These are phyloP conservation scores for Fonsecaea erecta DNA, from an alignment of 2,329 filamentous ascomycete species.

Conservation along the genomic window DNA sequence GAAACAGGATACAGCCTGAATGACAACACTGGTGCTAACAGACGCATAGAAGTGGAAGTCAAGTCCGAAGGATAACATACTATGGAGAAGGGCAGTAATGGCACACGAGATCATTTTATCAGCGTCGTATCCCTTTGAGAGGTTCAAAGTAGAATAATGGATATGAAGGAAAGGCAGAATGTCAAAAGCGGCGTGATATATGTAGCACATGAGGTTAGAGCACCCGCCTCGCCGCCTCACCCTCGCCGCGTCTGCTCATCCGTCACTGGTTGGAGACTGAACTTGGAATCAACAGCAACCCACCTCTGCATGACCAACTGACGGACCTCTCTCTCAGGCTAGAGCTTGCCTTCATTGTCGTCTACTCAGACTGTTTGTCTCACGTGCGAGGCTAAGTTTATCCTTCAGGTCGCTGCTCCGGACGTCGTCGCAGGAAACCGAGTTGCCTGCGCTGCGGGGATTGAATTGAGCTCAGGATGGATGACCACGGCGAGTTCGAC, in stretches of 20 bases:
- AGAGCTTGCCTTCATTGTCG: neutral
- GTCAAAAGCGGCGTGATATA: neutral
- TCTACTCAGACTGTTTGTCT: neutral
- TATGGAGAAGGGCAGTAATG: too few relatives aligned
- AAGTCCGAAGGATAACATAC: neutral
- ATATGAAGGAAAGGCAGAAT: neutral
- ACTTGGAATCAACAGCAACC: neutral
- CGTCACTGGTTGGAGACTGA: neutral
- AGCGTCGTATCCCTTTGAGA: too few relatives aligned
- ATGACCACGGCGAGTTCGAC: constrained; percentile 72
- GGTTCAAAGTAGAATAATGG: too few relatives aligned
- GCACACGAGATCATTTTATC: too few relatives aligned
- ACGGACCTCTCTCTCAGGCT: neutral
- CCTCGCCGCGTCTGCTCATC: constrained; percentile 8
- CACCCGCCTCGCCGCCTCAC: neutral
- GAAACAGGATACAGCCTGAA: neutral
- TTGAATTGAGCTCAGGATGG: constrained; percentile 41
- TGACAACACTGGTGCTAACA: neutral
- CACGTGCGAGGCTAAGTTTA: neutral
- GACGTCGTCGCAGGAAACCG: neutral
- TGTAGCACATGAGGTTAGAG: neutral
- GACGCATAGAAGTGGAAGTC: neutral
- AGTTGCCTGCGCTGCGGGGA: constrained; percentile 27
- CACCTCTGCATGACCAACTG: neutral
- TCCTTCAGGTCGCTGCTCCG: neutral